A percentile compares a stretch with the other conserved stretches of the same genome.
These are phyloP conservation scores for Vigna reflexopilosa DNA, from an alignment of 306 rosid species.

Conservation along the genomic window DNA sequence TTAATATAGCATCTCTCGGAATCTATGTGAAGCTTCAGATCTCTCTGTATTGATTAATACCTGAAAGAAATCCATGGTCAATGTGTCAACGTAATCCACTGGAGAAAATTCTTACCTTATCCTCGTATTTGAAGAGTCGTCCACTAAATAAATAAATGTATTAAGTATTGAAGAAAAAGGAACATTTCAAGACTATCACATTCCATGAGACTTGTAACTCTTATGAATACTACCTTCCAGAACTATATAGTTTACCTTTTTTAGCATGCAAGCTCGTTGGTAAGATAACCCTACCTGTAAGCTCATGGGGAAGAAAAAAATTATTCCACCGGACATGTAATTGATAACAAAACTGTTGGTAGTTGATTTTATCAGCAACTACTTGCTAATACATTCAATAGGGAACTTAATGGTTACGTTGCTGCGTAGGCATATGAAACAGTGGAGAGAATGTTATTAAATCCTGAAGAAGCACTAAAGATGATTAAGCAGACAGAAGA, in stretches of 20 bases:
- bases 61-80: slow-evolving; percentile 29
- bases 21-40: slow-evolving; percentile 16
- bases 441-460: slow-evolving; percentile 77
- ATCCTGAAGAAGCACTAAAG: slow-evolving; percentile 85
- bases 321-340: slow-evolving; percentile 13
- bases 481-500: slow-evolving; percentile 78
- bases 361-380: slow-evolving; percentile 23
- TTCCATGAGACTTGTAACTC: neutral
- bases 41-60: neutral
- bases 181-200: neutral
- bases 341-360: slow-evolving; percentile 13
- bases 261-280: neutral
- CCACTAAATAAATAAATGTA: neutral
- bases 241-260: neutral
- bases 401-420: slow-evolving; percentile 22
- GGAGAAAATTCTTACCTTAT: slow-evolving; percentile 30
- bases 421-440: slow-evolving; percentile 82
- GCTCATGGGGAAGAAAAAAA: slow-evolving; percentile 14
- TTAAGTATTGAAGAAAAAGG: slow-evolving; percentile 1
- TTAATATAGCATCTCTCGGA: neutral
- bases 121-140: slow-evolving; percentile 2
- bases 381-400: slow-evolving; percentile 16
- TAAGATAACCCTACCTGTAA: slow-evolving; percentile 9
- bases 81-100: slow-evolving; percentile 2
- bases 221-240: neutral